A percentile compares a stretch with the other conserved stretches of the same genome.
Conservation (phyloP, 805 yeast genomes). For the Hagleromyces aurorensis region DNA sequence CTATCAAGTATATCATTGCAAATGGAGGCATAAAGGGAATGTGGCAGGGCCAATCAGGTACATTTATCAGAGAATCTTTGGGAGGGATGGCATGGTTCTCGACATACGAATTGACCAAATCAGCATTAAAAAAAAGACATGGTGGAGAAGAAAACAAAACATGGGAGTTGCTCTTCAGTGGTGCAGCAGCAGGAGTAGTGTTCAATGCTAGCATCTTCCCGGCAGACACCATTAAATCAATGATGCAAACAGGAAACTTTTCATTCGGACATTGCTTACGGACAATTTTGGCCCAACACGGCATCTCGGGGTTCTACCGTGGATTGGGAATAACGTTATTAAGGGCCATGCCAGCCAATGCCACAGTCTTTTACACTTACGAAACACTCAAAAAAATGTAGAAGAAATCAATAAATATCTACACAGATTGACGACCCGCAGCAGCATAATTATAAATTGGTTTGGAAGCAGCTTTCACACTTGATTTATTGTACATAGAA, state of each 20-base stretch:
- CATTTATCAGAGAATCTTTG: slow-evolving; percentile 72
- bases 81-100: slow-evolving; percentile 96
- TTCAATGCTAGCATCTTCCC: slow-evolving; percentile 81
- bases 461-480: no score
- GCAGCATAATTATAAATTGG: no score
- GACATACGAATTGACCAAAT: slow-evolving; percentile 58
- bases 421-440: no score
- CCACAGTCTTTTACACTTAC: slow-evolving; percentile 73
- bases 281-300: slow-evolving; percentile 42
- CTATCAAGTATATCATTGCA: slow-evolving; percentile 36
- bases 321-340: slow-evolving; percentile 78
- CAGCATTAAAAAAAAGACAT: slow-evolving; percentile 25
- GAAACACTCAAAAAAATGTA: slow-evolving; percentile 38
- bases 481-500: no score
- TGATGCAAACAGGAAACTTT: slow-evolving; percentile 50
- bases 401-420: no score
- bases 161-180: slow-evolving; percentile 58
- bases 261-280: slow-evolving; percentile 38
- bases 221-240: slow-evolving; percentile 81
- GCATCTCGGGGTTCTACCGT: slow-evolving; percentile 65
- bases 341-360: slow-evolving; percentile 86
- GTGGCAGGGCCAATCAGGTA: slow-evolving; percentile 83
- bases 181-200: slow-evolving; percentile 79
- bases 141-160: slow-evolving; percentile 31
- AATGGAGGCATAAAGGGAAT: slow-evolving; percentile 61